Evolutionary conservation across 768 basidiomycete species (phyloP).

Genomic region (Phlebiopsis flavidoalba): DNA sequence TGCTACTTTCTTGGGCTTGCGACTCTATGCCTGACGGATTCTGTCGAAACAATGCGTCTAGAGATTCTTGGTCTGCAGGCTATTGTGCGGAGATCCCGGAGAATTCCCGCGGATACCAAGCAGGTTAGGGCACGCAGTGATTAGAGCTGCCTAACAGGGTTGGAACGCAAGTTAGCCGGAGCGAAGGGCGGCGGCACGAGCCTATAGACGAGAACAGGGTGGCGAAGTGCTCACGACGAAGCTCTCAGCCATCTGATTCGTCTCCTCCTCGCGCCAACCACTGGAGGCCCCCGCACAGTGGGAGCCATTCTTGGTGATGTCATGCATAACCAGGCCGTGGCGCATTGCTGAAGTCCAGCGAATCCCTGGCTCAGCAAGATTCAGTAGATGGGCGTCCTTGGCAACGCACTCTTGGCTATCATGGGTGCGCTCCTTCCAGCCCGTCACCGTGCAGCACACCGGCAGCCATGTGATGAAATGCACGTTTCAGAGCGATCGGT

Average conservation of each 20-base stretch:
- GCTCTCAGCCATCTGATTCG: constrained; percentile 4
- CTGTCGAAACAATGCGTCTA: no score
- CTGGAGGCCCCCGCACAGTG: no score
- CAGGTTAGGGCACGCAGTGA: constrained; percentile 5
- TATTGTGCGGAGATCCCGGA: no score
- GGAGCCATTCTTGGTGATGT: constrained; percentile 9
- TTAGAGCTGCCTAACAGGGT: constrained; percentile 2
- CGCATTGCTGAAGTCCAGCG: constrained; percentile 10
- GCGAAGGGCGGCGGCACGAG: no score
- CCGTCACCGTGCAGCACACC: neutral
- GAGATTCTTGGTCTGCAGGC: no score
- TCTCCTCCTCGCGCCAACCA: constrained; percentile 3
- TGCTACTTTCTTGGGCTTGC: no score
- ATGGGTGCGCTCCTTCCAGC: neutral
- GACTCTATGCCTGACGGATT: no score
- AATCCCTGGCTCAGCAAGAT: constrained; percentile 12
- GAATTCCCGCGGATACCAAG: constrained; percentile 3
- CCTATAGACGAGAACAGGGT: constrained; percentile 9
- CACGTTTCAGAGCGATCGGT: no score
- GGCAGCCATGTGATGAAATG: no score
- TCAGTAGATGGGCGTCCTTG: neutral
- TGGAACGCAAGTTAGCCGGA: no score
- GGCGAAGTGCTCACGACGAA: constrained; percentile 1
- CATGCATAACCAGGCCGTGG: constrained; percentile 2
- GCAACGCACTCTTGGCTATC: neutral